These are phyloP conservation scores for Capronia americana DNA, from an alignment of 2,329 filamentous ascomycete genomes.

Conservation along the genomic window DNA sequence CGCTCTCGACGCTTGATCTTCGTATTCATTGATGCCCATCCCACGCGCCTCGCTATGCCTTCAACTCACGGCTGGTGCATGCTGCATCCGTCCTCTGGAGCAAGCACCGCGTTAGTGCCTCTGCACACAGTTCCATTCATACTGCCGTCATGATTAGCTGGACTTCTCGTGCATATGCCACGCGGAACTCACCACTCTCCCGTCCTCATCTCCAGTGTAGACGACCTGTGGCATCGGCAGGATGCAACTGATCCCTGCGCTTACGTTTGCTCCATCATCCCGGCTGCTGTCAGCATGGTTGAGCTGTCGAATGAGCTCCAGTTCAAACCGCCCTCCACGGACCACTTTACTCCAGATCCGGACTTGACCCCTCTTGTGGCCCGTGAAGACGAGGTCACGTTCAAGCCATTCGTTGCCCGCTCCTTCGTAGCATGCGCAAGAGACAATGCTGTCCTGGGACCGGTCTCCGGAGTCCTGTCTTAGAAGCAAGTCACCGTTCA, in stretches of 20 bases:
- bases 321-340: conserved; percentile 69
- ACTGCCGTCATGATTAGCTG: conserved; percentile 47
- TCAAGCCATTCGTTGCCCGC: conserved; percentile 90
- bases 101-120: conserved; percentile 46
- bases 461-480: conserved; percentile 79
- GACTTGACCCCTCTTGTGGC: conserved; percentile 81
- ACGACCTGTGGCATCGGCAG: conserved; percentile 80
- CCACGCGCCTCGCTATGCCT: conserved; percentile 30
- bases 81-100: conserved; percentile 4
- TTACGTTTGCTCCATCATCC: conserved; percentile 62
- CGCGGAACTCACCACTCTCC: conserved; percentile 75
- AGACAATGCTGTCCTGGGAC: conserved; percentile 76
- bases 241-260: conserved; percentile 81
- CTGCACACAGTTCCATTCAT: conserved; percentile 65
- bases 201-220: conserved; percentile 94
- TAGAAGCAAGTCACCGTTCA: conserved; percentile 84
- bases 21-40: conserved; percentile 15
- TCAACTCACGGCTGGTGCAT: conserved; percentile 9
- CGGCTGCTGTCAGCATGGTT: conserved; percentile 77
- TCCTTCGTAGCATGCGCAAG: conserved; percentile 92
- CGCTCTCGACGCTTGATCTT: conserved; percentile 4
- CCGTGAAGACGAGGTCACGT: conserved; percentile 84
- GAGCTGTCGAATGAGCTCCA: conserved; percentile 80
- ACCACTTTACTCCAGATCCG: conserved; percentile 65
- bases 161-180: neutral